These are phyloP conservation scores for Acer campestre DNA, from an alignment of 345 rosid genomes.

Conservation along the genomic window DNA sequence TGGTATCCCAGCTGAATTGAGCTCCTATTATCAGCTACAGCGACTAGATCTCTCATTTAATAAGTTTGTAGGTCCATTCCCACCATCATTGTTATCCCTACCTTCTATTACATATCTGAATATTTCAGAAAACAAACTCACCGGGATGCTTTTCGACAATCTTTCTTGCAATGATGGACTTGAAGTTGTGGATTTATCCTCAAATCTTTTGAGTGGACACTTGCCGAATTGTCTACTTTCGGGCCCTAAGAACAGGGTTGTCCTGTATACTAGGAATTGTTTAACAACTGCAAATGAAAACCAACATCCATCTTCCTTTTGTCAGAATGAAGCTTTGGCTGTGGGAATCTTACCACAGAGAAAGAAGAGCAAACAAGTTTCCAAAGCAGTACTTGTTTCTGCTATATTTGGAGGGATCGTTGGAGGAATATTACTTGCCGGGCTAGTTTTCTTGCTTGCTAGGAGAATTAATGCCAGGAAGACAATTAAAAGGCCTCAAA, in stretches of 20 bases:
- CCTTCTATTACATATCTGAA: slow-evolving; percentile 66
- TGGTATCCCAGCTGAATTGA: slow-evolving; percentile 57
- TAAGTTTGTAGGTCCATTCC: slow-evolving; percentile 82
- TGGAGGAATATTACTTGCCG: slow-evolving; percentile 57
- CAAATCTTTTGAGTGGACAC: slow-evolving; percentile 80
- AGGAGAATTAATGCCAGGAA: slow-evolving; percentile 40
- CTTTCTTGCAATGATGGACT: slow-evolving; percentile 70
- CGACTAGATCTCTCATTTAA: slow-evolving; percentile 79
- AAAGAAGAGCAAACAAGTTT: slow-evolving; percentile 37
- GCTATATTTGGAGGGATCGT: slow-evolving; percentile 59
- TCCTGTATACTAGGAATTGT: slow-evolving; percentile 66
- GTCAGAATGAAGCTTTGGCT: slow-evolving; percentile 88
- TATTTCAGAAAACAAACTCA: slow-evolving; percentile 79
- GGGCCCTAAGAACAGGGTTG: slow-evolving; percentile 45
- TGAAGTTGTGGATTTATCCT: slow-evolving; percentile 67
- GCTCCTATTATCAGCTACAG: slow-evolving; percentile 73
- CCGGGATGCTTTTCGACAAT: slow-evolving; percentile 72
- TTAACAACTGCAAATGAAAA: slow-evolving; percentile 43
- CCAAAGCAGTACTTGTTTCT: slow-evolving; percentile 47
- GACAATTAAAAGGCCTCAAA: slow-evolving; percentile 36
- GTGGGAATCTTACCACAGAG: slow-evolving; percentile 71
- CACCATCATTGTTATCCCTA: slow-evolving; percentile 57
- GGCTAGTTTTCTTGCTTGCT: slow-evolving; percentile 48
- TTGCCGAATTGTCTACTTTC: slow-evolving; percentile 68
- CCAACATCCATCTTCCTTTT: slow-evolving; percentile 69